Conservation (phyloP, 2,329 filamentous ascomycete genomes). For the Sarocladiaceae sp. region DNA sequence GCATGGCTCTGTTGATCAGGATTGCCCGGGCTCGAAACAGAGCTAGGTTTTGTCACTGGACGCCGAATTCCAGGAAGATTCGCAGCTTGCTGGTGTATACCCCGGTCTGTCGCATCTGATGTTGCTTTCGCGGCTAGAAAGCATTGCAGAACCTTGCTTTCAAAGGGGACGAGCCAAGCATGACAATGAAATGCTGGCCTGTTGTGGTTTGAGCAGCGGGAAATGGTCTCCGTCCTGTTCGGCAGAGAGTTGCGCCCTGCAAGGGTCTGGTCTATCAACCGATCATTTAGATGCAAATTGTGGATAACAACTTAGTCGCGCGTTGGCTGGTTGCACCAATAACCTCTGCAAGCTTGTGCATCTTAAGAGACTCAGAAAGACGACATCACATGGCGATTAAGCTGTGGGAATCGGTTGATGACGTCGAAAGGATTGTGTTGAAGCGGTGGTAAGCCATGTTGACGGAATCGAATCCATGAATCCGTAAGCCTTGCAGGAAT, state of each 20-base stretch:
- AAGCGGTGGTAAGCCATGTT: too few relatives aligned
- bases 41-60: too few relatives aligned
- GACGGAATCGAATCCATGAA: too few relatives aligned
- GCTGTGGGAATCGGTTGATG: neutral
- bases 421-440: neutral
- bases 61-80: too few relatives aligned
- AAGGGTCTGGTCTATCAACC: neutral
- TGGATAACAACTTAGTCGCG: neutral
- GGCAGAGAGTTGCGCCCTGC: slow-evolving; percentile 9
- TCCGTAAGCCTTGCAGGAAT: too few relatives aligned
- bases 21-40: neutral
- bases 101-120: too few relatives aligned
- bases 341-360: neutral
- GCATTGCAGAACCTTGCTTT: too few relatives aligned
- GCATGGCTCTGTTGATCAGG: slow-evolving; percentile 3
- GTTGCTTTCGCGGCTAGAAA: too few relatives aligned
- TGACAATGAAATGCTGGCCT: neutral
- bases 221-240: neutral
- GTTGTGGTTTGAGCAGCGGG: neutral
- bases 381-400: neutral
- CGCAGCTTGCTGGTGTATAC: too few relatives aligned
- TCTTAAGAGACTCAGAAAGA: too few relatives aligned
- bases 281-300: neutral
- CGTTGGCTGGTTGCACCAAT: neutral
- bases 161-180: too few relatives aligned